Base-by-base conservation (phyloP, 2,329 filamentous ascomycete species). In the Raffaelea albimanens region DNA sequence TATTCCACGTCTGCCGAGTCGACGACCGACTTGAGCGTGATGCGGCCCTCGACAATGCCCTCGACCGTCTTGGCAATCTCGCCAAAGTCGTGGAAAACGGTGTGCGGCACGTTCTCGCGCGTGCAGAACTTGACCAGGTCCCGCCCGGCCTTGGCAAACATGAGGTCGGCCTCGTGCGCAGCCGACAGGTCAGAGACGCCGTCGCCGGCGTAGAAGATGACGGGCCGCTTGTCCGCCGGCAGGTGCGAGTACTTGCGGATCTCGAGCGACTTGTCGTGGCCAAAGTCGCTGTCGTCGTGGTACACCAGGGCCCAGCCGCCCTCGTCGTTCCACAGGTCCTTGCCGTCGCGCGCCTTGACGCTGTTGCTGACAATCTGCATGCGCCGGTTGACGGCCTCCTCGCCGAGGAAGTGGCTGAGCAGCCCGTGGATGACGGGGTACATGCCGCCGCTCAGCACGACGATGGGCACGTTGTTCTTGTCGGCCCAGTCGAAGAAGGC, bases 261-360 rank as follows among this genome's bases (percentile, higher is more conserved):
- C 62, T 93, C 87, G 46, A 91, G 72, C 22, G 84, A 90, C 78
- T 98, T 98, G 74, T 98, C 91, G 63, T 98, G 93, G n/a, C 93
- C 93, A 59, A 94, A 94, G 50, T 82, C 76, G 61, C 85, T 87
- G 52, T 91, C 87, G 62, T 98, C 90, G 60, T 88, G 89, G 67
- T 83, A 98, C 50, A 79, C 72, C 57, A 98, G 91, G 59, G 83
- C 72, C 93, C 93, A 98, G 25, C 89, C 91, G 18, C 79, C 49
- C 2, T 47, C 80, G 61, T 85, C 79, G 7, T 8, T 8, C 34
- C 34, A 38, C 34, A 38, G 9, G 31, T 34, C 31, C n/a, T n/a
- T 29, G 44, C 88, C 79, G 57, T 93, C 83, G 61, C 94, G 84
- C 57, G 68, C 73, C 75, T 87, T 73, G 43, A 91, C 87, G 55